Base-by-base conservation (phyloP, 345 rosid species). In the Combretum micranthum region DNA sequence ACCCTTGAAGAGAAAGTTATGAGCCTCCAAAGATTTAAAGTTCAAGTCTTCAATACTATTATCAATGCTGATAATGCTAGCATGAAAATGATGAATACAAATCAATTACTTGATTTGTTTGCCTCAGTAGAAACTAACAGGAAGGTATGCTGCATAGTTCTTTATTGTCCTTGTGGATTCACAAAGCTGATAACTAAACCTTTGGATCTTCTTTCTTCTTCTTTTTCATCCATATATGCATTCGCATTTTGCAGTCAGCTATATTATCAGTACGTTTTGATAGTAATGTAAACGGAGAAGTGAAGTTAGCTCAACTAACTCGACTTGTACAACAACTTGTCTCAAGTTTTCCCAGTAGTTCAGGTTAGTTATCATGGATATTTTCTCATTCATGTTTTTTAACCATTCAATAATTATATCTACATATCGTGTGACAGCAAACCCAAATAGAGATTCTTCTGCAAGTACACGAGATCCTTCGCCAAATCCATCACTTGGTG, bases 21-120 rank as follows among this genome's bases (percentile, higher is more conserved):
- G 99, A 93, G 86, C 75, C 99, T 93, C 52, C 99, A 93, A 61
- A 82, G 66, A 72, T 93, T 93, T 69, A 93, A 93, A 82, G 58
- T 93, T 7, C 87, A 97, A 15, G 79, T 93, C 55, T 97, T 97
- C 64, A 93, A 93, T 73, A 81, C 99, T 14, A 86, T 93, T 44
- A 89, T 89, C 59, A 93, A 93, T 64, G 73, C 97, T 12, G 99
- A 93, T 69, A 93, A 93, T 75, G 92, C 99, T 45, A 93, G 99
- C 75, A 71, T 93, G 64, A 87, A 83, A 78, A 85, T 97, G 20
- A 93, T 93, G 99, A 89, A 93, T 73, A 89, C 99, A 26, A 97
- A 90, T 70, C 99, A 93, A 77, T 73, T 93, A 74, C 96, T 89
- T 6, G 99, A 93, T 82, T 80, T 89, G 48, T 93, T 93, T 74